A percentile compares a stretch with the other conserved stretches of the same genome.
Evolutionary conservation across 2,329 filamentous ascomycete species (phyloP).

Genomic region (Thielaviopsis ethacetica): DNA sequence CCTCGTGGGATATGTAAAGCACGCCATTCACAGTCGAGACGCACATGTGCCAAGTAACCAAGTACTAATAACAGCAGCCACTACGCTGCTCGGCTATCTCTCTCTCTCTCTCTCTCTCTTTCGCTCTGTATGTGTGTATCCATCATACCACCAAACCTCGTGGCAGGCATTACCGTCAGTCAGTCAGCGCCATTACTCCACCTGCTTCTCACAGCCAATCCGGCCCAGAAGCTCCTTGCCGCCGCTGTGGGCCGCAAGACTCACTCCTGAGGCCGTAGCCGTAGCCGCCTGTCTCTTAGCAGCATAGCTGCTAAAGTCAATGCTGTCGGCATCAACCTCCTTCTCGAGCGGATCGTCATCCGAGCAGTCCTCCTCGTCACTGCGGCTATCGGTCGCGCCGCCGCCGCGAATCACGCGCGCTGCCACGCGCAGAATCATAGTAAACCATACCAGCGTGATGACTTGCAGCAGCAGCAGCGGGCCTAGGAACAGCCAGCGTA

Average conservation of each 20-base stretch:
- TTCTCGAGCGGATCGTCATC: constrained; percentile 54
- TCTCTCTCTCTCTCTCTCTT: too few species aligned
- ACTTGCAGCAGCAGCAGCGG: constrained; percentile 63
- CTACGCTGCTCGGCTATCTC: too few species aligned
- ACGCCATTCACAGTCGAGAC: too few species aligned
- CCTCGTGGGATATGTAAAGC: too few species aligned
- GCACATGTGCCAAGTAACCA: too few species aligned
- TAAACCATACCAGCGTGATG: constrained; percentile 76
- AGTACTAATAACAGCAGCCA: too few species aligned
- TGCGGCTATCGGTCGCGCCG: constrained; percentile 70
- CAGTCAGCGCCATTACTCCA: constrained; percentile 4
- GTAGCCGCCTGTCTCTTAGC: constrained; percentile 35
- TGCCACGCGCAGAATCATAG: constrained; percentile 72
- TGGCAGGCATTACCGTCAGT: too few species aligned
- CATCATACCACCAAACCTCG: too few species aligned
- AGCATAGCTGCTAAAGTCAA: constrained; percentile 46
- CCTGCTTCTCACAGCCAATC: constrained; percentile 68
- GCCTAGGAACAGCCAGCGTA: constrained; percentile 62
- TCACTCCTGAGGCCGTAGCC: constrained; percentile 38
- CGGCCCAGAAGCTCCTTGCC: constrained; percentile 66
- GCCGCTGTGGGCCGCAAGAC: constrained; percentile 54
- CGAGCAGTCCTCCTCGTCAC: constrained; percentile 66
- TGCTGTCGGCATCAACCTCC: constrained; percentile 57
- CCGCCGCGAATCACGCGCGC: constrained; percentile 61
- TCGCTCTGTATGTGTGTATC: too few species aligned